Base-by-base conservation (phyloP, 768 basidiomycete species). In the Chalciporus sphaerocephalus region DNA sequence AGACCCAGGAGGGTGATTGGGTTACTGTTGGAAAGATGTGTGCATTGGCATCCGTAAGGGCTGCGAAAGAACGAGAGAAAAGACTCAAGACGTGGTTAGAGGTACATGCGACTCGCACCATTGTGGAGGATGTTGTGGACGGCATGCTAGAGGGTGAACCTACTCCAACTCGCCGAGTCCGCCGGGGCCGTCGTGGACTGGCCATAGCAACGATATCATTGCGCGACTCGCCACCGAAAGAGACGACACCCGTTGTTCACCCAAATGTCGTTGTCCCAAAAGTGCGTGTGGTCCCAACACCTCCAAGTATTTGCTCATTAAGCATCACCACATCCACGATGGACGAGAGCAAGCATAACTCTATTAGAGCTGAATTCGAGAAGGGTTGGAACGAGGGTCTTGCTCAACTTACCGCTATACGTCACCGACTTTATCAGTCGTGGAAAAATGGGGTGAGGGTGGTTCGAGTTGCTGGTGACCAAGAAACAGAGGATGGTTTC, bases 1-100 rank as follows among this genome's bases (percentile, higher is more conserved):
- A 80, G 3, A 58, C 61, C 16, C 74, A 75, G 13, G 69, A 70
- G 13, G 75, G 75, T 24, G 72, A 83, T 48, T 87, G 85, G 79
- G 64, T 62, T 6, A 73, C 74, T 4, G 54, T 92, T 2, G 87
- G 86, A 0, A 76, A 76, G 50, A 56, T 73, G 0, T 78, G 81
- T 53, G 85, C 83, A 1, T 65, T 83, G 8, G 74, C 74, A 1
- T 84, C 85, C 0, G 70, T 83, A 33, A 74, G 70, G 42, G 72
- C 78, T 32, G 79, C 83, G 1, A 79, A 74, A 53, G 83, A 83
- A 48, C 69, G 80, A 33, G 92, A 93, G 66, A 80, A 78, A 61
- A 70, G 67, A 46, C 58, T 87, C 44, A 80, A 68, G 35, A 59
- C 58, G 17, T 79, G 78, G 77, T 49, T 77, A 11, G 79, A 79